Evolutionary conservation across 768 basidiomycete genomes (phyloP), one percentile per base, ranked within the genome.

Genomic region (Trametes villosa): DNA sequence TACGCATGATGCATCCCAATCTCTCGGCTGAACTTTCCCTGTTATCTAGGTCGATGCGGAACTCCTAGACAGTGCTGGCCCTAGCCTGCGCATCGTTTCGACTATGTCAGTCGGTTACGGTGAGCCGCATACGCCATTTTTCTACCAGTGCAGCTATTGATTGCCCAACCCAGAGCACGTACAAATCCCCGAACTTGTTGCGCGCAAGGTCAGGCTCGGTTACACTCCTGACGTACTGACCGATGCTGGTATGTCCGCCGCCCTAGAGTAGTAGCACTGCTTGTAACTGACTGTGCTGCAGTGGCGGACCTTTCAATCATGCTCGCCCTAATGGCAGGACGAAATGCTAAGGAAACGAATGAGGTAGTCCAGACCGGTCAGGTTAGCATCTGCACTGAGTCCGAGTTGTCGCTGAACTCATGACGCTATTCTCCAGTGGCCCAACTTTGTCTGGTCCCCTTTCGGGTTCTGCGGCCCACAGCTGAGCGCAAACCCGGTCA

Each of bases 171-270:
- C 65, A 96, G 96, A 99, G 54, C 97, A 98, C 64, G 81, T 94
- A 38, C 84, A 91, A 62, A 75, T 91, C 0, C 71, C 77, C 22
- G 85, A 83, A 30, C 73, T 88, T 8, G 80, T 85, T 12, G 76
- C 81, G 65, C 82, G 86, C 17, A 79, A 81, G 1, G 81, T 98
- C 59, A 82, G 81, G 46, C 72, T 98, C 7, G 97, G 97, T 8
- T 93, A 94, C 73, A 98, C 96, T 0, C 97, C 96, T 0, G 94
- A 96, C 57, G 90, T 98, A 6, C 81, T 99, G 17, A 96, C 91
- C 5, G 93, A 94, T 68, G 94, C 96, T 65, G 94, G 94, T 86
- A 68, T 53, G 75, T 64, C 5, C 13, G 1, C 51, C 33, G 4
- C 12, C 5, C 20, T 9, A 22, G 26, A 13, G 48, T 20, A 34